Percentiles rank a stretch among this genome's conserved stretches.
Evolutionary conservation across 768 basidiomycete genomes (phyloP).

Genomic region (Hygrophorus pudorinus): DNA sequence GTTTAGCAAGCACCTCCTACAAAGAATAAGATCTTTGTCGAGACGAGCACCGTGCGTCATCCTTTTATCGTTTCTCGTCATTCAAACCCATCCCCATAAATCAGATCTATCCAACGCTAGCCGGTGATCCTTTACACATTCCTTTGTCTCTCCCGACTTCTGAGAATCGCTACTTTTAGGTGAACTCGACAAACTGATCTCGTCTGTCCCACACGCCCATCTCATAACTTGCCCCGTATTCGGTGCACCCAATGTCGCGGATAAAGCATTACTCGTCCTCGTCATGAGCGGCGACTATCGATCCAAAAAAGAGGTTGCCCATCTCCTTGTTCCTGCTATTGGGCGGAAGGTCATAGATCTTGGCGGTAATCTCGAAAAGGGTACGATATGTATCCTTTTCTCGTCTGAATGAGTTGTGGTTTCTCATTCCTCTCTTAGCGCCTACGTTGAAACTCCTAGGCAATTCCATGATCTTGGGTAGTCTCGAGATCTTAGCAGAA

Average conservation of each 20-base stretch:
- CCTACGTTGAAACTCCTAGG: conserved; percentile 71
- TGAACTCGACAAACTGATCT: conserved; percentile 60
- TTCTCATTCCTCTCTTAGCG: conserved; percentile 25
- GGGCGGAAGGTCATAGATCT: conserved; percentile 73
- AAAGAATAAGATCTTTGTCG: conserved; percentile 68
- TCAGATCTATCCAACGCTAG: conserved; percentile 46
- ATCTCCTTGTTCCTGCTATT: conserved; percentile 71
- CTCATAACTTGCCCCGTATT: conserved; percentile 76
- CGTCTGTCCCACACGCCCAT: conserved; percentile 44
- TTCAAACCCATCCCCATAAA: background rate
- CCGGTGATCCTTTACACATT: conserved; percentile 23
- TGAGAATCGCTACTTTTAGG: conserved; percentile 24
- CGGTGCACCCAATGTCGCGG: conserved; percentile 58
- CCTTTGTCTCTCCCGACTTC: background rate
- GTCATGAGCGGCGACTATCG: conserved; percentile 72
- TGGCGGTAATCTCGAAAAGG: conserved; percentile 80
- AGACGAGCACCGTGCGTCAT: conserved; percentile 66
- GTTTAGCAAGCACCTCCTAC: conserved; percentile 30
- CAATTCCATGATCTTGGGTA: conserved; percentile 70
- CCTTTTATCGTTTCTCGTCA: background rate
- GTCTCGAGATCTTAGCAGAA: conserved; percentile 72
- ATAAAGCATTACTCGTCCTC: conserved; percentile 54
- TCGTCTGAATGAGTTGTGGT: background rate
- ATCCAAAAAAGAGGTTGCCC: conserved; percentile 74
- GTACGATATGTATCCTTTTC: conserved; percentile 18